Evolutionary conservation across 805 yeast species (phyloP), one percentile per base, ranked within the genome.

Genomic region (Schizosaccharomyces cryophilus): DNA sequence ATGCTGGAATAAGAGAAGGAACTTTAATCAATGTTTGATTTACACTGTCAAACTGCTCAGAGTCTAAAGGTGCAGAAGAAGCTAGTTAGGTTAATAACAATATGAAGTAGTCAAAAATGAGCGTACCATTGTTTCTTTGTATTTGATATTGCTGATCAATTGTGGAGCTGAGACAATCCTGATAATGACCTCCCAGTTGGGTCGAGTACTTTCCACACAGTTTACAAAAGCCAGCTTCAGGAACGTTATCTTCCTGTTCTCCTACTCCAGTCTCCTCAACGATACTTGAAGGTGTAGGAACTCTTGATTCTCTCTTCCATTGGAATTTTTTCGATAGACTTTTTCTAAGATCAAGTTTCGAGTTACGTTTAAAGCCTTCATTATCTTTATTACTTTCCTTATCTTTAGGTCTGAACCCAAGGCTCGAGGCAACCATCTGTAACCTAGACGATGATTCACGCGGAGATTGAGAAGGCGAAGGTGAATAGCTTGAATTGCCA

Each of bases 1-100:
- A 87, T 62, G 80, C 75, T 13, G 82, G 74, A 11, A 93, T 77
- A 35, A 93, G 78, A 65, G 79, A 71, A 13, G 98, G 98, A 29
- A 51, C 56, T 51, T 11, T 7, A 6, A n/a, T 24, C 35, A 51
- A 29, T 15, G 56, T 51, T 21, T 24, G 35, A 5, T 13, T 21
- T 21, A 24, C 9, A 17, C 19, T 21, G 15, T 51, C 56, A 29
- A 51, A 51, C 35, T 24, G 30, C 1, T 51, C 56, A 7, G 35
- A 9, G 17, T 45, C 26, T 24, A 45, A 45, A 45, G 51, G 26
- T 6, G 13, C 21, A 45, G 26, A n/a, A 45, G 51, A 7, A 51
- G 38, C n/a, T 51, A 45, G 3, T 1, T 7, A 17, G 9, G 21
- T 45, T n/a, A 45, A 6, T 19, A 19, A 5, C 51, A 45, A 42